Percentiles rank a stretch among this genome's conserved stretches.
Evolutionary conservation across 805 yeast genomes (phyloP).

Genomic region (Lachancea mirantina): DNA sequence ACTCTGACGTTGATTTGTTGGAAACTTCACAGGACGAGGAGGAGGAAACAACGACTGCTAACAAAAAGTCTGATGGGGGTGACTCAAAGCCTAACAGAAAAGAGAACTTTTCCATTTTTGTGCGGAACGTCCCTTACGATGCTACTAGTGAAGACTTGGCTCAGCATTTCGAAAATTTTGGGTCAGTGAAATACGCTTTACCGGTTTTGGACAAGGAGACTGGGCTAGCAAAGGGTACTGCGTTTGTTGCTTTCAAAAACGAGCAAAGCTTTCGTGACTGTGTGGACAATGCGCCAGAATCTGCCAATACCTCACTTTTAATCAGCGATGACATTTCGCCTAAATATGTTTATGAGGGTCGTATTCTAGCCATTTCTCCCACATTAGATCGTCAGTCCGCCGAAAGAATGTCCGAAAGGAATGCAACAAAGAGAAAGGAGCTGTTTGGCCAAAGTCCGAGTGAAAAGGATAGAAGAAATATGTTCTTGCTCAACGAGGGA

Average conservation of each 20-base stretch:
- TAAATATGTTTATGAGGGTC: constrained; percentile 84
- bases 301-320: constrained; percentile 55
- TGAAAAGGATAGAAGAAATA: constrained; percentile 75
- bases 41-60: constrained; percentile 24
- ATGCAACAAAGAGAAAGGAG: constrained; percentile 66
- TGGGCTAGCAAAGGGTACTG: constrained; percentile 88
- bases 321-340: constrained; percentile 91
- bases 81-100: constrained; percentile 48
- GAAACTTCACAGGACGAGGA: constrained; percentile 23
- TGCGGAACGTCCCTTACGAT: constrained; percentile 91
- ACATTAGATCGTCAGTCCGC: constrained; percentile 89
- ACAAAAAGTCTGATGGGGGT: constrained; percentile 30
- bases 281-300: constrained; percentile 69
- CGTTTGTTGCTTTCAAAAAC: constrained; percentile 77
- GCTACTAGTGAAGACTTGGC: constrained; percentile 73
- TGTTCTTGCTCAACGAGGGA: constrained; percentile 89
- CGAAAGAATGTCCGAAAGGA: constrained; percentile 59
- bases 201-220: constrained; percentile 85
- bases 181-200: constrained; percentile 83
- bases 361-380: constrained; percentile 74
- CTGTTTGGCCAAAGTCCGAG: constrained; percentile 72
- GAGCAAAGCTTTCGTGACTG: constrained; percentile 62
- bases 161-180: constrained; percentile 76
- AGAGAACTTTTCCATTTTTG: constrained; percentile 69
- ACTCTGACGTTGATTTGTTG: constrained; percentile 25